A percentile compares a stretch with the other conserved stretches of the same genome.
phyloP scores from a whole-genome alignment of 2,329 filamentous ascomycete genomes.

The Pyrenochaeta sp. region DNA sequence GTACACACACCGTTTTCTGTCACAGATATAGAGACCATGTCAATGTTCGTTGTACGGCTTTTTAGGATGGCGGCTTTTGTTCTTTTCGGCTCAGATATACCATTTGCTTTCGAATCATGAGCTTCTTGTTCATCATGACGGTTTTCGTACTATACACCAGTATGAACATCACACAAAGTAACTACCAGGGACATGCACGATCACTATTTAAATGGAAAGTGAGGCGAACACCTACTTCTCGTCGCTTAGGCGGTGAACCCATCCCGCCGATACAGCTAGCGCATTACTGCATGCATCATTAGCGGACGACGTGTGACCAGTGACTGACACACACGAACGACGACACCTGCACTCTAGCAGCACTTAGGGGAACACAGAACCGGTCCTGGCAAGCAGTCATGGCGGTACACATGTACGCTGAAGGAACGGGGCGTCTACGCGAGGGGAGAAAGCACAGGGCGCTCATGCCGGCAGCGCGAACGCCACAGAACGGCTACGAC shows the following conservation, averaged over 20 bases:
- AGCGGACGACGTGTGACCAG: slow-evolving; percentile 22
- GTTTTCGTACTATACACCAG: neutral
- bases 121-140: neutral
- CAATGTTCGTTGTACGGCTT: neutral
- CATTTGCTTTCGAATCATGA: slow-evolving; percentile 5
- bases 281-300: slow-evolving; percentile 10
- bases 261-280: slow-evolving; percentile 11
- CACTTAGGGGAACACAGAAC: slow-evolving; percentile 13
- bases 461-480: neutral
- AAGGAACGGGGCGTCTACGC: slow-evolving; percentile 6
- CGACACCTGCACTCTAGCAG: slow-evolving; percentile 23
- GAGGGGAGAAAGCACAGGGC: neutral
- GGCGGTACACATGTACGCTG: slow-evolving; percentile 13
- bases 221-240: slow-evolving; percentile 23
- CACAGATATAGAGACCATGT: neutral
- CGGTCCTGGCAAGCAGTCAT: slow-evolving; percentile 4
- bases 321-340: slow-evolving; percentile 25
- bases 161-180: neutral
- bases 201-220: slow-evolving; percentile 17
- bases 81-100: slow-evolving; percentile 23
- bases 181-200: slow-evolving; percentile 1
- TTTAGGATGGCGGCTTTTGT: neutral
- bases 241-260: slow-evolving; percentile 12
- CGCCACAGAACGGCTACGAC: slow-evolving; percentile 4
- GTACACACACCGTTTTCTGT: slow-evolving; percentile 15